Evolutionary conservation across 2,329 filamentous ascomycete genomes (phyloP), one percentile per base, ranked within the genome.

Genomic region (Aspergillus ochraceoroseus): DNA sequence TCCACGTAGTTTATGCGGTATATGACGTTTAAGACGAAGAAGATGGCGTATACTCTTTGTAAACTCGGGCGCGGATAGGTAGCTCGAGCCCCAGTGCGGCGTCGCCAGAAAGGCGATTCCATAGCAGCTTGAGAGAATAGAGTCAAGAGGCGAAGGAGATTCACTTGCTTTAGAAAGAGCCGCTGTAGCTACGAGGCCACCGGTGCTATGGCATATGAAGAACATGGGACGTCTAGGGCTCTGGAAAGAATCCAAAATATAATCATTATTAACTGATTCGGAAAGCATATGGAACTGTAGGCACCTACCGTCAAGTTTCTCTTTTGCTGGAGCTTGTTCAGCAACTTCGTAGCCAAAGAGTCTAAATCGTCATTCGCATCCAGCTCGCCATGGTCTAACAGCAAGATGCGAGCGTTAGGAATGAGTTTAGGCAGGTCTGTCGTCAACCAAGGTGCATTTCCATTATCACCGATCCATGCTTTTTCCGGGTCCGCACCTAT

Each of bases 51-150:
- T 77, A 51, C 75, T 77, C 11, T 67, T 56, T 7, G 72, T 69
- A n/a, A 81, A 68, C 29, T 72, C 72, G 0, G 67, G 67, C 65
- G 77, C 78, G 2, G 77, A 77, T 48, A 82, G 68, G 52, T 81
- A 81, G 29, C 73, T 80, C 0, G 78, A 81, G 2, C 79, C 79
- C 12, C 76, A 76, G 49, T 82, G 79, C 0, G 79, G 79, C 1
- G 77, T 63, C 47, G 77, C 76, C 70, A 54, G 79, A 75, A 82
- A 82, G 0, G 75, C 75, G 32, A 79, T 71, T 0, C 78, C 78
- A 45, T 81, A 76, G 40, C 76, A 81, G 48, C 76, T 73, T 29
- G 70, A 70, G 31, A 76, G 61, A 8, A 81, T 68, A 2, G 64
- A 58, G 32, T 55, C 44, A 13, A 49, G 46, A 31, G 43, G 53